Evolutionary conservation across 108 stramenopile species (phyloP), one percentile per base, ranked within the genome.

Genomic region (Nitzschia inconspicua): DNA sequence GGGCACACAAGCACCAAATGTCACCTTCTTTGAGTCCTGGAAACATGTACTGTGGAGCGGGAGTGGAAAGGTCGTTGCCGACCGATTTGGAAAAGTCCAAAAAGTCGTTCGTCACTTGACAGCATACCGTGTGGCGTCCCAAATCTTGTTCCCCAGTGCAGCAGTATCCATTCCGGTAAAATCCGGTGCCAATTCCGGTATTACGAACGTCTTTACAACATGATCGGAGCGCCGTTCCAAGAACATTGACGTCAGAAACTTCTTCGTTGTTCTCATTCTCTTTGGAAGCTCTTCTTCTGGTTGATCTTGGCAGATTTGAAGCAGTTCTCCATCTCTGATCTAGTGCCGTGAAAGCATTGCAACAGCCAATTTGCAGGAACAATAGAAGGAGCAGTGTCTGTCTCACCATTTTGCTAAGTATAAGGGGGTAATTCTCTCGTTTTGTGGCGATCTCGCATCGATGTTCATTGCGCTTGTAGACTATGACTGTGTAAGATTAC

Each of bases 1-100:
- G 77, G 6, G 93, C 93, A 72, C 93, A 94, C 5, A 94, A 68
- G 63, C 93, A 94, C 93, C 93, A 94, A 22, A 62, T 57, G 59
- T 94, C 93, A 13, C 89, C 89, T 19, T 70, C 79, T 48, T 83
- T 77, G 18, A 94, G 57, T 1, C 93, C 93, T 4, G 93, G 93
- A 62, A 94, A 94, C 16, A 47, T 47, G 46, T 79, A 94, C 29
- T 85, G 57, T 3, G 89, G 93, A 39, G 72, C 47, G 39, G 86
- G 81, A 27, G 93, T 89, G 44, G 67, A 70, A 1, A 94, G 58
- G 63, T 90, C 85, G 66, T 94, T 94, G 7, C 93, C 88, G 3
- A 82, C 86, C n/a, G 65, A 59, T 60, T 73, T 66, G 36, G 83
- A 84, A 64, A 65, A 90, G 6, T 44, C 51, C 44, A 94, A 72